Percentiles rank a stretch among this genome's conserved stretches.
phyloP scores from a whole-genome alignment of 1,284 basidiomycete genomes.

The Cystobasidium slooffiae region DNA sequence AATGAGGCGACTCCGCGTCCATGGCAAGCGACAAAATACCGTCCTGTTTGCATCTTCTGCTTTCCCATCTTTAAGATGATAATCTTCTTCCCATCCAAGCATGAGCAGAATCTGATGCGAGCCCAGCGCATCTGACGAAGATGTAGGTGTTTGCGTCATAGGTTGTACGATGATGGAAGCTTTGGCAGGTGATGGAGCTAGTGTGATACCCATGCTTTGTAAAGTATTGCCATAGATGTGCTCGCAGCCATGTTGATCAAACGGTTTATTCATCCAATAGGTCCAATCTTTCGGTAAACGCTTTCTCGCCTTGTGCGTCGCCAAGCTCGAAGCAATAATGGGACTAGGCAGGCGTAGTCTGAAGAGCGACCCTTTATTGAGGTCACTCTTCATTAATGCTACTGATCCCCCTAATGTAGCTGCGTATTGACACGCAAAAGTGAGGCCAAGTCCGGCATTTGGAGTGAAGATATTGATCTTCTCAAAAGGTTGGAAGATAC shows the following conservation, averaged over 20 bases:
- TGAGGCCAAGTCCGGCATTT: conserved; percentile 21
- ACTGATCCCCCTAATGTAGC: conserved; percentile 10
- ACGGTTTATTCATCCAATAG: background rate
- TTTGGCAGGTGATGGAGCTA: background rate
- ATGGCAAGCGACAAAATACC: conserved; percentile 1
- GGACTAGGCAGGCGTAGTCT: conserved; percentile 5
- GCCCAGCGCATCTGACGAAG: background rate
- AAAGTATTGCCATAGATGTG: background rate
- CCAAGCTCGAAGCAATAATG: background rate
- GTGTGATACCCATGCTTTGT: background rate
- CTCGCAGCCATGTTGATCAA: background rate
- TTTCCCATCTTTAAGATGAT: background rate
- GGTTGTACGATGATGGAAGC: background rate
- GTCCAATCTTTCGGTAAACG: background rate
- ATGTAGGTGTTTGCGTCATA: background rate
- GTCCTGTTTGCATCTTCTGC: background rate
- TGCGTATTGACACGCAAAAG: conserved; percentile 27
- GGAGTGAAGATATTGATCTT: conserved; percentile 2
- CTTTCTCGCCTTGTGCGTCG: background rate
- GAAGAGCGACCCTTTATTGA: conserved; percentile 17
- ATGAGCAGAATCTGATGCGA: conserved; percentile 7
- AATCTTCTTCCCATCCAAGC: conserved; percentile 3
- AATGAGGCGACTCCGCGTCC: conserved; percentile 1
- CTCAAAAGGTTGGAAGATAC: conserved; percentile 25
- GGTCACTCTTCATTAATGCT: background rate